phyloP scores from a whole-genome alignment of 2,329 filamentous ascomycete species.

The Calonectria henricotiae region DNA sequence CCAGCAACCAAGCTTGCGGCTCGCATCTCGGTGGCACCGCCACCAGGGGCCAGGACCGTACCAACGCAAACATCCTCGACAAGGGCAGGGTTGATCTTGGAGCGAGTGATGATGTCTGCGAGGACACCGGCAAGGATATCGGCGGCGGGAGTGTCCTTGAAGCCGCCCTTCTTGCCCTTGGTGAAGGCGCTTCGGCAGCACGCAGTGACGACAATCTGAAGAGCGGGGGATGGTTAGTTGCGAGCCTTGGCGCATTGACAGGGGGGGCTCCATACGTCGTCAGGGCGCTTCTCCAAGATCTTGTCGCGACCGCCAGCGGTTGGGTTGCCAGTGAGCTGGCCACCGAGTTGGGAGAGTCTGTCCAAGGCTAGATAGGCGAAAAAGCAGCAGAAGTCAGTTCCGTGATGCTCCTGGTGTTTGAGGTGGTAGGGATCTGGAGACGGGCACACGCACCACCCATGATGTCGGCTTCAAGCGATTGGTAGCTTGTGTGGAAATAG shows the following conservation, averaged over 20 bases:
- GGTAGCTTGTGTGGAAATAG: constrained; percentile 7
- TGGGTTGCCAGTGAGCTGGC: constrained; percentile 76
- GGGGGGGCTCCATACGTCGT: constrained; percentile 70
- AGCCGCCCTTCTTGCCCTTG: constrained; percentile 91
- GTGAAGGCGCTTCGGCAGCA: constrained; percentile 94
- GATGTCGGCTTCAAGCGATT: constrained; percentile 43
- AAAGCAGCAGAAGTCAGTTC: constrained; percentile 33
- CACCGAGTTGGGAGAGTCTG: constrained; percentile 73
- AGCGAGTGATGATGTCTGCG: constrained; percentile 85
- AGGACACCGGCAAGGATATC: constrained; percentile 91
- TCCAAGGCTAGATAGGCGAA: constrained; percentile 66
- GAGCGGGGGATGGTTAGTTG: constrained; percentile 47
- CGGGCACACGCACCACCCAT: constrained; percentile 59
- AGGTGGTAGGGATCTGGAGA: background rate
- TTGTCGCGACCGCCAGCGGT: constrained; percentile 68
- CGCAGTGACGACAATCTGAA: constrained; percentile 91
- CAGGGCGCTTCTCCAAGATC: constrained; percentile 77
- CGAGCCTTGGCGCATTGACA: constrained; percentile 7
- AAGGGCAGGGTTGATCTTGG: constrained; percentile 87
- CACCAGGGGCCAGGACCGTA: constrained; percentile 91
- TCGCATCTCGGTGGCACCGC: constrained; percentile 96
- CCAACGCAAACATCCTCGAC: constrained; percentile 96
- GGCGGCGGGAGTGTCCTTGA: constrained; percentile 93
- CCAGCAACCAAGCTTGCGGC: constrained; percentile 92
- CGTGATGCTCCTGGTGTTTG: background rate